Conservation (phyloP, 371 early-diverging fungal species). For the Mortierella sp. region DNA sequence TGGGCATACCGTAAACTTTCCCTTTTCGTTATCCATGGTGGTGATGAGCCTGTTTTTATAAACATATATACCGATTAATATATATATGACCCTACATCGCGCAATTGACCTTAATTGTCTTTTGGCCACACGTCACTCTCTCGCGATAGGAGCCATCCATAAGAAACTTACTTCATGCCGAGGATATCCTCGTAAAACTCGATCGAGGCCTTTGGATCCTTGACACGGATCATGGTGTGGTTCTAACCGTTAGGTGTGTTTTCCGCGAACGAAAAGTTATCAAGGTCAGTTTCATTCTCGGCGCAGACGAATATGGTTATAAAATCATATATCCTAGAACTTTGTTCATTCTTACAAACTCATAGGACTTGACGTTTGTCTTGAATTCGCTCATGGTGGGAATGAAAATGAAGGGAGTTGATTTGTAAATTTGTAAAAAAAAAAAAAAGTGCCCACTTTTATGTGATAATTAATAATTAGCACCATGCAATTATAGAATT, state of each 20-base stretch:
- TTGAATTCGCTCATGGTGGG: slow-evolving; percentile 46
- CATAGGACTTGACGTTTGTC: slow-evolving; percentile 50
- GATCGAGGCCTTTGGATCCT: slow-evolving; percentile 82
- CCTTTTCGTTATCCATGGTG: slow-evolving; percentile 65
- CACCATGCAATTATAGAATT: too few relatives aligned
- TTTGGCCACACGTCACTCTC: not conserved
- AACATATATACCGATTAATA: not conserved
- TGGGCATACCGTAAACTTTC: slow-evolving; percentile 78
- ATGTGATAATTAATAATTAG: too few relatives aligned
- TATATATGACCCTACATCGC: not conserved
- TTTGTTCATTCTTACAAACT: slow-evolving; percentile 29
- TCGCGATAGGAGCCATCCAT: not conserved
- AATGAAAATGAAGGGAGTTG: not conserved
- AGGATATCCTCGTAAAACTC: slow-evolving; percentile 83
- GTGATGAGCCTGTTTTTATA: slow-evolving; percentile 65
- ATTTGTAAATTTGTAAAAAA: not conserved
- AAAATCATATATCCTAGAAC: not conserved
- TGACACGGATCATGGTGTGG: slow-evolving; percentile 88
- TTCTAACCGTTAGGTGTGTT: slow-evolving; percentile 20
- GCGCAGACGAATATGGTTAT: not conserved
- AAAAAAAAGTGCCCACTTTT: too few relatives aligned
- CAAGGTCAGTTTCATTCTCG: not conserved
- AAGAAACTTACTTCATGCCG: slow-evolving; percentile 84
- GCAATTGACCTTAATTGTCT: not conserved
- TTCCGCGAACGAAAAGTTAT: not conserved